These are phyloP conservation scores for Ascochyta rabiei DNA, from an alignment of 2,329 filamentous ascomycete species.

Conservation along the genomic window DNA sequence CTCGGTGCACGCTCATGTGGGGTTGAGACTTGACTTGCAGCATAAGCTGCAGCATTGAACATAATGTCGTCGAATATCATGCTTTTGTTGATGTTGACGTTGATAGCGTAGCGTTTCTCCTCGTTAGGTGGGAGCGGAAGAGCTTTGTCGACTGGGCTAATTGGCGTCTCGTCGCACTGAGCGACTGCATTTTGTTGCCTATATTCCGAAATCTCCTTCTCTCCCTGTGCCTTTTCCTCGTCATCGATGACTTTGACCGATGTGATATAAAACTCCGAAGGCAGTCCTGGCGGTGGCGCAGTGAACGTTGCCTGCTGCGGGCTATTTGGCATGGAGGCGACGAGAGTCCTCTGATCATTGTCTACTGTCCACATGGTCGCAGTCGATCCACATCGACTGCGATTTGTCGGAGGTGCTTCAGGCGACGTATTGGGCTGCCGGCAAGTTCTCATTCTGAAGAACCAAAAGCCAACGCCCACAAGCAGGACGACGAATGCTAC, in stretches of 20 bases:
- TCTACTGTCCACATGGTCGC: constrained; percentile 24
- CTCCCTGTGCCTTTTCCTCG: background rate
- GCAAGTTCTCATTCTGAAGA: constrained; percentile 26
- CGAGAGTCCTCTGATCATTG: constrained; percentile 32
- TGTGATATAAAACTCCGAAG: constrained; percentile 21
- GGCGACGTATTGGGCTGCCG: constrained; percentile 19
- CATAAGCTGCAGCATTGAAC: constrained; percentile 24
- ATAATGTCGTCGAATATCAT: constrained; percentile 36
- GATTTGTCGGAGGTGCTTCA: constrained; percentile 19
- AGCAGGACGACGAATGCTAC: constrained; percentile 28
- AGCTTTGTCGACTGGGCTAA: constrained; percentile 6
- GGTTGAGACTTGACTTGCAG: constrained; percentile 16
- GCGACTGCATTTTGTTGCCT: background rate
- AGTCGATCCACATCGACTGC: constrained; percentile 23
- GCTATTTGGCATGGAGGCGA: constrained; percentile 33
- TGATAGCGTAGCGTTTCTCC: constrained; percentile 29
- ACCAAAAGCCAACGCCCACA: constrained; percentile 29
- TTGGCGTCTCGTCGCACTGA: background rate
- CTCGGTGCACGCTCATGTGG: constrained; percentile 25
- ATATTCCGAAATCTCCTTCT: constrained; percentile 6
- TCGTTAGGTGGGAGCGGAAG: constrained; percentile 26
- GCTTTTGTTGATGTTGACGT: constrained; percentile 38
- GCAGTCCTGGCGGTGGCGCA: constrained; percentile 13
- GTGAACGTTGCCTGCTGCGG: constrained; percentile 27
- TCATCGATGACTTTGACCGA: constrained; percentile 11